phyloP scores from a whole-genome alignment of 176 grass and related monocot species.

The Triticum dicoccoides region DNA sequence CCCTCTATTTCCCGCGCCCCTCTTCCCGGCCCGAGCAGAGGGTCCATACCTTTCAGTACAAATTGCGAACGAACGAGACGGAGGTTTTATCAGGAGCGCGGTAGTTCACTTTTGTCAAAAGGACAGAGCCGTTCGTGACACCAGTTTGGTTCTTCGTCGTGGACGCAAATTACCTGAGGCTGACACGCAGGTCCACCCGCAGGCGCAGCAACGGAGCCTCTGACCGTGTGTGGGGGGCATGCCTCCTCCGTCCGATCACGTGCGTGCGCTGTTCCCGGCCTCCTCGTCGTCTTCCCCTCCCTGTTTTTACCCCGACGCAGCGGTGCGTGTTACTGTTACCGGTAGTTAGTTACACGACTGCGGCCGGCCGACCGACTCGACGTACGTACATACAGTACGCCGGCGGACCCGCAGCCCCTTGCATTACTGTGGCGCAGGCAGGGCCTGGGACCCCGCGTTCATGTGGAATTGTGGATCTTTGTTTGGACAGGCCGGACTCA shows the following conservation, averaged over 20 bases:
- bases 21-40: too few species aligned
- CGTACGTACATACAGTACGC: neutral
- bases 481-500: neutral
- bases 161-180: neutral
- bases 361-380: neutral
- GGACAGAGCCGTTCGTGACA: neutral
- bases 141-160: neutral
- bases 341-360: neutral
- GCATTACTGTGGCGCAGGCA: neutral
- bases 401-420: neutral
- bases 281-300: neutral
- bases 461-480: neutral
- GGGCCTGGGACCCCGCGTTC: neutral
- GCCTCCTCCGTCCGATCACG: conserved; percentile 42
- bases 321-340: too few species aligned
- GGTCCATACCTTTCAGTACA: too few species aligned
- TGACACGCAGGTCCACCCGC: neutral
- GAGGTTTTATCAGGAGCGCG: neutral
- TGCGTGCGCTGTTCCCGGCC: neutral
- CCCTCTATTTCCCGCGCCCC: too few species aligned
- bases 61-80: neutral
- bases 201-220: neutral
- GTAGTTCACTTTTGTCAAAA: neutral
- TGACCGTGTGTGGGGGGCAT: neutral
- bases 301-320: neutral